Percentiles rank a stretch among this genome's conserved stretches.
phyloP scores from a whole-genome alignment of 176 grass and related monocot genomes.

The sorghum (Sorghum bicolor) region DNA sequence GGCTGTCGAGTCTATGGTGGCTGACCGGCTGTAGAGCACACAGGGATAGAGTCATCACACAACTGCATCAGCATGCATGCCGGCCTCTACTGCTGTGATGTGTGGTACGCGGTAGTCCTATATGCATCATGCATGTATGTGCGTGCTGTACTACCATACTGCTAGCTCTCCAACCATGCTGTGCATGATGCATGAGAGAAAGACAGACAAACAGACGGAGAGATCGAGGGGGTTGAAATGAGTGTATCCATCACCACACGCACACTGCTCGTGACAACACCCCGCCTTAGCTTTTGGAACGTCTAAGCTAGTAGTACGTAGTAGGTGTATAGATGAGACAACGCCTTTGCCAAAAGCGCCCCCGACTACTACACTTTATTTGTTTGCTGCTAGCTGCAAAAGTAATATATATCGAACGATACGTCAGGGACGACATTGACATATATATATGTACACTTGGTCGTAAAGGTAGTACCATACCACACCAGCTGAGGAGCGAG shows the following conservation, averaged over 20 bases:
- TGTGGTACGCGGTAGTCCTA: neutral
- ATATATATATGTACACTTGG: neutral
- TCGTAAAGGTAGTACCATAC: neutral
- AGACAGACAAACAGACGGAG: neutral
- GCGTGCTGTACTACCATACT: neutral
- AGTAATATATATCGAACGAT: neutral
- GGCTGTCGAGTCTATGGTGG: no score
- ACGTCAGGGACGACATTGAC: neutral
- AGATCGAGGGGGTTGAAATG: neutral
- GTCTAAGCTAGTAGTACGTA: neutral
- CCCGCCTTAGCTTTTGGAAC: neutral
- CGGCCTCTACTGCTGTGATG: no score
- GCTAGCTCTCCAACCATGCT: no score
- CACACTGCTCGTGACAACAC: slow-evolving; percentile 23
- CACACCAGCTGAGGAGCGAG: neutral
- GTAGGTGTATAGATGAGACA: slow-evolving; percentile 35
- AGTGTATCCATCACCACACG: neutral
- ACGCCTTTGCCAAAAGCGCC: slow-evolving; percentile 14
- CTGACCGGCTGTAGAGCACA: no score
- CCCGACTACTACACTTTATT: neutral
- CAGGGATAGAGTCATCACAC: no score
- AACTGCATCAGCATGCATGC: no score
- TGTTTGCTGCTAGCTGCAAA: neutral
- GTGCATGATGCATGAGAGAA: neutral
- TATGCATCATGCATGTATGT: no score